Conservation (phyloP, 148 eudicot genomes). For the Simmondsia chinensis region DNA sequence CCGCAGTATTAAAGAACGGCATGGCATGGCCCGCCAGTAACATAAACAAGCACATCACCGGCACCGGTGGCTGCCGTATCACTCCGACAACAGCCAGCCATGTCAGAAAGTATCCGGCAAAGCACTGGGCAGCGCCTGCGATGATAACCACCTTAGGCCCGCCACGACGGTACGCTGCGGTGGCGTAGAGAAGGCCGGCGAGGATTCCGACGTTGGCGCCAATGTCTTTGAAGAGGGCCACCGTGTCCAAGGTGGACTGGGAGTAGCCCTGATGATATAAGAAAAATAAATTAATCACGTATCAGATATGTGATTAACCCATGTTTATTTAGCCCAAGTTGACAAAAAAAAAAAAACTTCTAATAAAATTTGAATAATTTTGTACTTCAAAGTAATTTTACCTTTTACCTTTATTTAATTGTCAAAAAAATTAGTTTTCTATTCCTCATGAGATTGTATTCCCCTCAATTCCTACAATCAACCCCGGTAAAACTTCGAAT, state of each 20-base stretch:
- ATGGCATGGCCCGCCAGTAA: conserved; percentile 50
- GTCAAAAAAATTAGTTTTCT: too few relatives aligned
- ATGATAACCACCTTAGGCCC: conserved; percentile 50
- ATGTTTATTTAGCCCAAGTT: too few relatives aligned
- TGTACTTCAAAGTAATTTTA: too few relatives aligned
- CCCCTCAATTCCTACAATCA: too few relatives aligned
- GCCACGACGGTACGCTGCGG: conserved; percentile 22
- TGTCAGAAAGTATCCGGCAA: conserved; percentile 46
- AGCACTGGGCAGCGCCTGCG: conserved; percentile 47
- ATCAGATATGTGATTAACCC: too few relatives aligned
- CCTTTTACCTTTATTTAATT: too few relatives aligned
- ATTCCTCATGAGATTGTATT: too few relatives aligned
- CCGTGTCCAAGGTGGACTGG: conserved; percentile 57
- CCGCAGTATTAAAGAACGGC: conserved; percentile 60
- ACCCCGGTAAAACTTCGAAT: too few relatives aligned
- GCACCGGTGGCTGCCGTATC: conserved; percentile 34
- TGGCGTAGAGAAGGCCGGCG: conserved; percentile 49
- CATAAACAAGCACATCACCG: conserved; percentile 46
- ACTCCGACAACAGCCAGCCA: conserved; percentile 48
- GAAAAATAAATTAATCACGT: too few relatives aligned
- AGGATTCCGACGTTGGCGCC: conserved; percentile 61
- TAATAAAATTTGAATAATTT: too few relatives aligned
- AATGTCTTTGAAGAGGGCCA: conserved; percentile 60
- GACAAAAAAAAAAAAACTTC: too few relatives aligned
- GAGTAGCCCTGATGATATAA: too few relatives aligned